These are phyloP conservation scores for Fusarium graminum DNA, from an alignment of 2,329 filamentous ascomycete genomes.

Conservation along the genomic window DNA sequence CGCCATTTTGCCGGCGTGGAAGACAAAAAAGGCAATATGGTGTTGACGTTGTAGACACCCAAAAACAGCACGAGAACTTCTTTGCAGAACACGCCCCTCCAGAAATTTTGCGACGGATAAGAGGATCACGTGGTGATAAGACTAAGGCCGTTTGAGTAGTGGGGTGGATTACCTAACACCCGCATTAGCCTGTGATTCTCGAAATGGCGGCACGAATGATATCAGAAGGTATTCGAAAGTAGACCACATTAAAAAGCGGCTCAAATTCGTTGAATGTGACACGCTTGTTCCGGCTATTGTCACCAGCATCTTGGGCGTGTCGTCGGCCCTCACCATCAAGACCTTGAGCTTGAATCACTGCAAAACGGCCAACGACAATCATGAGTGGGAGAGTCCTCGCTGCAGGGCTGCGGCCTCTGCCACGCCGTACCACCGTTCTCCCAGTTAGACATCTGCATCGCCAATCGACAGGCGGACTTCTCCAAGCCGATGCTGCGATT, in stretches of 20 bases:
- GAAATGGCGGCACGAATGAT: conserved; percentile 45
- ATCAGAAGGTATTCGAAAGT: conserved; percentile 36
- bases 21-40: not conserved
- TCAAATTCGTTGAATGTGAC: conserved; percentile 40
- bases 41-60: not conserved
- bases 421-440: conserved; percentile 70
- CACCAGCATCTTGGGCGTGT: conserved; percentile 41
- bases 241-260: conserved; percentile 38
- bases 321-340: conserved; percentile 44
- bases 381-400: conserved; percentile 67
- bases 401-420: conserved; percentile 76
- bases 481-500: conserved; percentile 73
- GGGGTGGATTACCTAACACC: conserved; percentile 40
- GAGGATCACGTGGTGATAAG: conserved; percentile 54
- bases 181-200: conserved; percentile 31
- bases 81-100: conserved; percentile 34
- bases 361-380: conserved; percentile 33
- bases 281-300: conserved; percentile 33
- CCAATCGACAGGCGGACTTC: conserved; percentile 75
- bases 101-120: conserved; percentile 57
- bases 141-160: not conserved
- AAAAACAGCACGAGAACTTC: conserved; percentile 26
- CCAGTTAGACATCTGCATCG: conserved; percentile 74
- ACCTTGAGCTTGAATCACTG: conserved; percentile 38
- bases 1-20: conserved; percentile 72